Conservation (phyloP, 805 yeast species). For the Jamesozyma jinghongensis region DNA sequence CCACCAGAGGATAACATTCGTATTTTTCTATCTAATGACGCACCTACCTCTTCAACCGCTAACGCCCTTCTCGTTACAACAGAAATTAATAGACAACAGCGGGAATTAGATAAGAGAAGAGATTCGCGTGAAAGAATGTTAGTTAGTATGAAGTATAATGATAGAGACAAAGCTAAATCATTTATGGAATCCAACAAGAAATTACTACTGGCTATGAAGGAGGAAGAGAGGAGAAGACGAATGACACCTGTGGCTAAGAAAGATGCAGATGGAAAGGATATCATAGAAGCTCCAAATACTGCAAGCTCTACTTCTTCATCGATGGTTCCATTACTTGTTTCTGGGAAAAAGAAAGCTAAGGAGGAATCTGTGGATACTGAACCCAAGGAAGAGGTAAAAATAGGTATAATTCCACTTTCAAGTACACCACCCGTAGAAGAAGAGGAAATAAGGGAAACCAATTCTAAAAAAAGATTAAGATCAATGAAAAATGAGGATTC, state of each 20-base stretch:
- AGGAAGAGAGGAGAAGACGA: slow-evolving; percentile 27
- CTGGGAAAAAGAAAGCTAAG: not conserved
- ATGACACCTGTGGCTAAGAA: slow-evolving; percentile 15
- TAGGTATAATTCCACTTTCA: not conserved
- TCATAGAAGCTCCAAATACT: not conserved
- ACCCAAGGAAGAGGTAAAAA: not conserved
- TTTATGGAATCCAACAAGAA: slow-evolving; percentile 29
- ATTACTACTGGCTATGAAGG: slow-evolving; percentile 26
- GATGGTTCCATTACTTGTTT: not conserved
- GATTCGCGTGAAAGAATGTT: slow-evolving; percentile 29
- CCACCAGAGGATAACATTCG: not conserved
- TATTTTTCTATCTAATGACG: not conserved
- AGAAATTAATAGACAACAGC: slow-evolving; percentile 16
- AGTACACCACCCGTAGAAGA: too few relatives aligned
- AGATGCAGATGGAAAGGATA: slow-evolving; percentile 6
- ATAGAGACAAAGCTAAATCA: slow-evolving; percentile 25
- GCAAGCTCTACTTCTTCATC: not conserved
- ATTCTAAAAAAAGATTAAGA: too few relatives aligned
- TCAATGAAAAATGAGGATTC: too few relatives aligned
- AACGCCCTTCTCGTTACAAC: slow-evolving; percentile 2
- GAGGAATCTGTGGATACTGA: not conserved
- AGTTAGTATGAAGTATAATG: slow-evolving; percentile 30
- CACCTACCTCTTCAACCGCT: not conserved
- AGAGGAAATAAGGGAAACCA: too few relatives aligned
- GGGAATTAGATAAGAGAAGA: slow-evolving; percentile 25